phyloP scores from a whole-genome alignment of 2,329 filamentous ascomycete genomes.

The Colletotrichum neosansevieriae region DNA sequence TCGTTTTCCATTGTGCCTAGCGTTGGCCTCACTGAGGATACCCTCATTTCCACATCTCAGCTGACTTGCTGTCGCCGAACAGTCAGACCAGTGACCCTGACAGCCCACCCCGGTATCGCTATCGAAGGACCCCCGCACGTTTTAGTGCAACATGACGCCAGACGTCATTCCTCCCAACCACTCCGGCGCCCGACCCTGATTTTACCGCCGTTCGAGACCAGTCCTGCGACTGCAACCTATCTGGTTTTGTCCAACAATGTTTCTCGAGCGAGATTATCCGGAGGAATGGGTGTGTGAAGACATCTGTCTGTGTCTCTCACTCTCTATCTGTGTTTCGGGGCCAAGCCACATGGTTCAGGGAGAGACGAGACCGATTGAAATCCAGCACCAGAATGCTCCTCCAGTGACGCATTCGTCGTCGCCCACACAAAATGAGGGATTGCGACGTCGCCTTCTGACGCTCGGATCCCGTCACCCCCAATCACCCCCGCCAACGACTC shows the following conservation, averaged over 20 bases:
- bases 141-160: slow-evolving; percentile 19
- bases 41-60: slow-evolving; percentile 9
- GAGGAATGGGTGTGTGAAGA: slow-evolving; percentile 11
- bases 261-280: neutral
- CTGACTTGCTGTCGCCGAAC: slow-evolving; percentile 2
- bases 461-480: slow-evolving; percentile 18
- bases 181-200: slow-evolving; percentile 16
- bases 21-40: slow-evolving; percentile 9
- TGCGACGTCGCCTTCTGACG: slow-evolving; percentile 20
- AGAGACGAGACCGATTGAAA: neutral
- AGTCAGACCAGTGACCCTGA: slow-evolving; percentile 4
- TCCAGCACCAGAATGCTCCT: neutral
- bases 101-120: slow-evolving; percentile 10
- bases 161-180: slow-evolving; percentile 30
- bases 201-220: slow-evolving; percentile 18
- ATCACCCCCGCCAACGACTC: neutral
- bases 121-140: slow-evolving; percentile 14
- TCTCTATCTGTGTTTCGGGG: slow-evolving; percentile 5
- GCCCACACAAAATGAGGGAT: slow-evolving; percentile 15
- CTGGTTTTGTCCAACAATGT: slow-evolving; percentile 15
- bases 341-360: slow-evolving; percentile 8
- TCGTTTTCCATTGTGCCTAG: neutral
- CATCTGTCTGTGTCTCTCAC: neutral
- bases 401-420: slow-evolving; percentile 25
- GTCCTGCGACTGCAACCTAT: slow-evolving; percentile 13